Base-by-base conservation (phyloP, 176 grass and related monocot genomes). In the Poa pratensis region DNA sequence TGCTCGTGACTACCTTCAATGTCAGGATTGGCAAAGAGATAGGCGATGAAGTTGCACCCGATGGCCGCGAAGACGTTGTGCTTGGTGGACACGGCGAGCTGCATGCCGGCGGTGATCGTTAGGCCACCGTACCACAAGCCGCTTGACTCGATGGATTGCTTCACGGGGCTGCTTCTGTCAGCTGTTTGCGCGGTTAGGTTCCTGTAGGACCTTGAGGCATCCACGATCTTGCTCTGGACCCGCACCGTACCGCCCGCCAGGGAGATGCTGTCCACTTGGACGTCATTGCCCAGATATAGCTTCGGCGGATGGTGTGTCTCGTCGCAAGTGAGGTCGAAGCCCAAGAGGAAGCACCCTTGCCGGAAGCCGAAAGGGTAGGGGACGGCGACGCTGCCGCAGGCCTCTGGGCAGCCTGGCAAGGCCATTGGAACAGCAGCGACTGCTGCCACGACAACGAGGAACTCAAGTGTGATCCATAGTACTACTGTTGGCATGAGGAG, bases 281-380 rank as follows among this genome's bases (percentile, higher is more conserved):
- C 5, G 39, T 7, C 9, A 30, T 43, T 11, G 1, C 18, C 28
- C 2, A 27, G 1, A 27, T 19, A 22, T 7, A 84, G 57, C 57
- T 60, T 75, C 4, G 82, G 71, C 2, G 82, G 82, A 1, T 32
- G 27, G 18, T 11, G 19, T 42, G 70, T 49, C 8, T 84, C 82
- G 70, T 70, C 51, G 72, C 86, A 88, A 2, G 51, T 88, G 71
- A 88, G 69, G 34, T 78, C 59, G 80, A 83, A 88, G 30, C 42
- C 86, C 20, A 59, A n/a, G 20, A 18, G 64, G 60, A 77, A 65
- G 62, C 80, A 88, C 1, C 70, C 58, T 0, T 5, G 72, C 16
- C 73, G 57, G 43, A 76, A 61, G 79, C 86, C 80, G 22, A 83
- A 88, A 3, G 86, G 86, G 70, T 77, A 88, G 27, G 86, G 71